Conservation (phyloP, 306 rosid species). For the Castanea crenata region DNA sequence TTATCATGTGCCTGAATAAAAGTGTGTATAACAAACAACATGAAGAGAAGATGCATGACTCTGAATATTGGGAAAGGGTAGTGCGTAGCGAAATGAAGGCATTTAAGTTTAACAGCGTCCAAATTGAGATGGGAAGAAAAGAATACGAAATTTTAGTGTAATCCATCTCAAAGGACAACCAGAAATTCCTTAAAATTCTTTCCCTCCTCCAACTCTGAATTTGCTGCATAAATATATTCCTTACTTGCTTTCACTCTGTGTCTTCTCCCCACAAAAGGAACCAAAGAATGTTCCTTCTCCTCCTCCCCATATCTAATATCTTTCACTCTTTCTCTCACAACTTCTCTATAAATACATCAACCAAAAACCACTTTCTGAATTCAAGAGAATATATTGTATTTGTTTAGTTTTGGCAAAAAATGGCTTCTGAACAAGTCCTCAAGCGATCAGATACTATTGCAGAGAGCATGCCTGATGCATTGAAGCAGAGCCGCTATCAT, state of each 20-base stretch:
- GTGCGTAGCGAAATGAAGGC: not conserved
- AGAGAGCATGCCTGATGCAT: constrained; percentile 74
- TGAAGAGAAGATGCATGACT: too few relatives aligned
- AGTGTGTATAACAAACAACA: too few relatives aligned
- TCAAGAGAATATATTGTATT: not conserved
- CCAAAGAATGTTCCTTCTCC: constrained; percentile 37
- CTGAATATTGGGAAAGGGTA: not conserved
- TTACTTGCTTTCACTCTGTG: constrained; percentile 50
- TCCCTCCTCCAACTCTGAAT: constrained; percentile 33
- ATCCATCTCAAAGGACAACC: constrained; percentile 13
- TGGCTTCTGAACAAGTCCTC: constrained; percentile 52
- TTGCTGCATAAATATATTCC: constrained; percentile 48
- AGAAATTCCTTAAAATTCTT: constrained; percentile 46
- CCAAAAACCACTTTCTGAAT: constrained; percentile 9
- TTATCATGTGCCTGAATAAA: too few relatives aligned
- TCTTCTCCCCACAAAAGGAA: constrained; percentile 28
- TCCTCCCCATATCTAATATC: not conserved
- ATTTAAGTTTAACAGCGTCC: constrained; percentile 3
- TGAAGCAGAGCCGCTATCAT: constrained; percentile 61
- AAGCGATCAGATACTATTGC: constrained; percentile 63
- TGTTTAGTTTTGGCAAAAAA: constrained; percentile 23
- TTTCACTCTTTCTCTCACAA: not conserved
- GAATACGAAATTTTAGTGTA: constrained; percentile 28
- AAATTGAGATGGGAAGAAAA: constrained; percentile 40
- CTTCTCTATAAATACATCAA: constrained; percentile 30